phyloP scores from a whole-genome alignment of 2,329 filamentous ascomycete species.

The Pseudopyrenochaeta lycopersici region DNA sequence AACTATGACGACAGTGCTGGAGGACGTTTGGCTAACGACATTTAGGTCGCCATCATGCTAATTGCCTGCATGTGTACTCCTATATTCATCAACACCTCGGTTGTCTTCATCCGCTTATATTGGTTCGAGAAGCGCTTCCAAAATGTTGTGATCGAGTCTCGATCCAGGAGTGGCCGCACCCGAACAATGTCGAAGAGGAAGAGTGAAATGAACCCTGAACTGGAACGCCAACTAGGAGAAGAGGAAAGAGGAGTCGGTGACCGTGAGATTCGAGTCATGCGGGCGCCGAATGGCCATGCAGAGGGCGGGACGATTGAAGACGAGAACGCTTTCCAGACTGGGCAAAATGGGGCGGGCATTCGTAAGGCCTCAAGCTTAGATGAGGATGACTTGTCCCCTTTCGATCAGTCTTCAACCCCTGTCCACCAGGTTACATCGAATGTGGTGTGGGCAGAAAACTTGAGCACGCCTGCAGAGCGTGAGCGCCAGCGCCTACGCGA shows the following conservation, averaged over 20 bases:
- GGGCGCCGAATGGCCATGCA: slow-evolving; percentile 60
- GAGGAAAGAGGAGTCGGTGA: slow-evolving; percentile 72
- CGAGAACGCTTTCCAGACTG: slow-evolving; percentile 53
- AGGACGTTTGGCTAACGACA: too few species aligned
- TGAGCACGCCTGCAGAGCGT: slow-evolving; percentile 68
- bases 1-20: too few species aligned
- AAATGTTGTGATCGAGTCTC: slow-evolving; percentile 78
- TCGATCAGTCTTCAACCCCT: slow-evolving; percentile 24
- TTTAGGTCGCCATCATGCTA: slow-evolving; percentile 53
- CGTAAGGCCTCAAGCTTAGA: slow-evolving; percentile 15
- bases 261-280: slow-evolving; percentile 72
- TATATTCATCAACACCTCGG: slow-evolving; percentile 64
- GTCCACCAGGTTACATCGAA: slow-evolving; percentile 20
- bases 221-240: slow-evolving; percentile 55
- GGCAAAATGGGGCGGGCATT: slow-evolving; percentile 45
- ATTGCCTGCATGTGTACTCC: slow-evolving; percentile 50
- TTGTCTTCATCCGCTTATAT: slow-evolving; percentile 92
- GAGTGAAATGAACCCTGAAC: slow-evolving; percentile 56
- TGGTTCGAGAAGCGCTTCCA: slow-evolving; percentile 99
- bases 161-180: slow-evolving; percentile 64
- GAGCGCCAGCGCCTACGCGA: slow-evolving; percentile 56
- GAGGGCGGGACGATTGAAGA: slow-evolving; percentile 69
- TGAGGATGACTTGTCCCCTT: slow-evolving; percentile 29
- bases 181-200: slow-evolving; percentile 67
- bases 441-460: slow-evolving; percentile 33